phyloP scores from a whole-genome alignment of 2,329 filamentous ascomycete genomes.

The Fusarium sp. region DNA sequence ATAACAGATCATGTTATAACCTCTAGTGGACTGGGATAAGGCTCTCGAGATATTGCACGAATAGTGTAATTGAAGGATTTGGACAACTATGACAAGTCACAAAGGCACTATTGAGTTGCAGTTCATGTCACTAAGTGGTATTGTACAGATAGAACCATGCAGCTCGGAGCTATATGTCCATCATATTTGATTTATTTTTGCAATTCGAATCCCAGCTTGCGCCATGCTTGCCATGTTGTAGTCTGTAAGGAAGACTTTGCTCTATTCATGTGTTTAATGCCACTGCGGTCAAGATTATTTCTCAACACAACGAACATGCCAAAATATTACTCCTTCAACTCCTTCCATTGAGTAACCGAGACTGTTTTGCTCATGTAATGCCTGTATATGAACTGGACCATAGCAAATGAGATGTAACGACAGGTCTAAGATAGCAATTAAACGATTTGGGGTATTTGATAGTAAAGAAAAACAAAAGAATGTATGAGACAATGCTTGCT shows the following conservation, averaged over 20 bases:
- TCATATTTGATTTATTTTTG: slow-evolving; percentile 4
- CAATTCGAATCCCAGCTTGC: slow-evolving; percentile 14
- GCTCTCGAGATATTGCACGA: not conserved
- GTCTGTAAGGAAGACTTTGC: slow-evolving; percentile 8
- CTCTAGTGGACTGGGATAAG: not conserved
- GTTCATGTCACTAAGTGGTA: not conserved
- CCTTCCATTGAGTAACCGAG: slow-evolving; percentile 30
- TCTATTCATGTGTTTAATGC: not conserved
- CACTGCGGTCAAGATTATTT: not conserved
- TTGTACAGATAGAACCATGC: not conserved
- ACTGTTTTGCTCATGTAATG: slow-evolving; percentile 18
- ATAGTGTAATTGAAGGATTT: not conserved
- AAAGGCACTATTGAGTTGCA: not conserved
- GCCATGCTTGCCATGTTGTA: slow-evolving; percentile 8
- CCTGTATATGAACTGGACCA: slow-evolving; percentile 4
- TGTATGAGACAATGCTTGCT: slow-evolving; percentile 7
- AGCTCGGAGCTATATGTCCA: not conserved
- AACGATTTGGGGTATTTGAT: slow-evolving; percentile 39
- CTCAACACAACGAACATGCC: not conserved
- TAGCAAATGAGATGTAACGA: slow-evolving; percentile 5
- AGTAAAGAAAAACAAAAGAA: slow-evolving; percentile 21
- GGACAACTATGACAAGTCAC: slow-evolving; percentile 7
- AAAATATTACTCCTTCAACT: slow-evolving; percentile 36
- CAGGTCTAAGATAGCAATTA: slow-evolving; percentile 30
- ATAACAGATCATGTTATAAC: not conserved